Conservation (phyloP, 78 protist species). For the Monocercomonoides exilis region DNA sequence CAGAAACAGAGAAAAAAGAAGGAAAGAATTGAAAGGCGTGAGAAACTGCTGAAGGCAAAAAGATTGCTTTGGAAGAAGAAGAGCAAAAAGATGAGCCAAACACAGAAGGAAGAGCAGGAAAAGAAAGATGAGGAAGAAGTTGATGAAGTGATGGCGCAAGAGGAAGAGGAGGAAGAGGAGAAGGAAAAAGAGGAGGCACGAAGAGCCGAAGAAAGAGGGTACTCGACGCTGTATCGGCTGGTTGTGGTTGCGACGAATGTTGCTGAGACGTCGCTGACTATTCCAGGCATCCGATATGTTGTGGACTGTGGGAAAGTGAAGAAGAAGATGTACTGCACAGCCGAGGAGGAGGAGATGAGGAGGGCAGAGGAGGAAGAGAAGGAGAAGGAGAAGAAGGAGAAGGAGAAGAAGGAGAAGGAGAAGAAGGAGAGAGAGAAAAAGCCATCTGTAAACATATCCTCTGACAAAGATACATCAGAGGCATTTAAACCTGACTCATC, state of each 20-base stretch:
- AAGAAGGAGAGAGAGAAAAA: neutral
- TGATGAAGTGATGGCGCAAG: neutral
- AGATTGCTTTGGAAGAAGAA: neutral
- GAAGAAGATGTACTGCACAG: neutral
- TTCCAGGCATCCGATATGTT: slow-evolving; percentile 80
- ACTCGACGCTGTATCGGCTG: slow-evolving; percentile 61
- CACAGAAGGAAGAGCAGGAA: neutral
- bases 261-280: slow-evolving; percentile 97
- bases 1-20: neutral
- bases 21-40: neutral
- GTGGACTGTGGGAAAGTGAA: slow-evolving; percentile 73
- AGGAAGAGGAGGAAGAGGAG: neutral
- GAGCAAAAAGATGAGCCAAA: neutral
- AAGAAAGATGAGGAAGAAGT: neutral
- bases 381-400: neutral
- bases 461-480: neutral
- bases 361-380: neutral
- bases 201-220: no score
- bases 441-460: neutral
- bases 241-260: slow-evolving; percentile 95
- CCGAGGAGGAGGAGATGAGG: neutral
- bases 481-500: neutral
- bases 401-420: neutral
- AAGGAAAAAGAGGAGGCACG: no score
- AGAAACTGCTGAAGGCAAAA: neutral